phyloP scores from a whole-genome alignment of 78 protist species.

The Monocercomonoides exilis region DNA sequence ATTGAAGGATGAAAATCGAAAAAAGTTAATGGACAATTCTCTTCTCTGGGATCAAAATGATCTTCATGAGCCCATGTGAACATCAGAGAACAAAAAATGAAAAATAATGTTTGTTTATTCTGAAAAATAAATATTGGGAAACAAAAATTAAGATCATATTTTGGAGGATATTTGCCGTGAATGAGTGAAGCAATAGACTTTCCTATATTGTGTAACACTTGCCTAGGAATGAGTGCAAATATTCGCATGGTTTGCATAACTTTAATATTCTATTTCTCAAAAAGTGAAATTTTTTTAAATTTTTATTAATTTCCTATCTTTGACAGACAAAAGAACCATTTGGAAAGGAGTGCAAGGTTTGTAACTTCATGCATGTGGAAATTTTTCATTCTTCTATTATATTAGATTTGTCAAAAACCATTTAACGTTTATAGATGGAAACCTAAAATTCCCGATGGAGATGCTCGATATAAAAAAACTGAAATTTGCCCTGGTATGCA shows the following conservation, averaged over 20 bases:
- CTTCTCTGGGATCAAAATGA: neutral
- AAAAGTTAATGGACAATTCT: neutral
- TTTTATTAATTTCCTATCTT: neutral
- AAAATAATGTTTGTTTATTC: neutral
- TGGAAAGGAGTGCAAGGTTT: slow-evolving; percentile 43
- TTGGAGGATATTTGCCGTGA: neutral
- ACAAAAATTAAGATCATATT: neutral
- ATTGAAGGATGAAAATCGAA: neutral
- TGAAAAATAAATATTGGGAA: neutral
- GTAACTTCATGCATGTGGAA: neutral
- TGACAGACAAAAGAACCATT: slow-evolving; percentile 18
- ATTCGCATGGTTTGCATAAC: slow-evolving; percentile 61
- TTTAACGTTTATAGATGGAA: slow-evolving; percentile 57
- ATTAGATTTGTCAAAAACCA: slow-evolving; percentile 64
- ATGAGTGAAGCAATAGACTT: slow-evolving; percentile 22
- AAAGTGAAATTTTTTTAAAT: neutral
- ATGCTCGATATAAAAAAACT: slow-evolving; percentile 58
- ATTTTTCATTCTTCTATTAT: slow-evolving; percentile 1
- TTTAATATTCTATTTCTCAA: no score
- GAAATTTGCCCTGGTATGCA: slow-evolving; percentile 68
- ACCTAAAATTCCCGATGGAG: slow-evolving; percentile 56
- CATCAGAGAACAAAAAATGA: neutral
- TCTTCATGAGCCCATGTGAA: slow-evolving; percentile 1
- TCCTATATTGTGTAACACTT: slow-evolving; percentile 76
- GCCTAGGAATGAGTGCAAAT: slow-evolving; percentile 77